Evolutionary conservation across 2,329 filamentous ascomycete species (phyloP).

Genomic region (Alternaria sp.): DNA sequence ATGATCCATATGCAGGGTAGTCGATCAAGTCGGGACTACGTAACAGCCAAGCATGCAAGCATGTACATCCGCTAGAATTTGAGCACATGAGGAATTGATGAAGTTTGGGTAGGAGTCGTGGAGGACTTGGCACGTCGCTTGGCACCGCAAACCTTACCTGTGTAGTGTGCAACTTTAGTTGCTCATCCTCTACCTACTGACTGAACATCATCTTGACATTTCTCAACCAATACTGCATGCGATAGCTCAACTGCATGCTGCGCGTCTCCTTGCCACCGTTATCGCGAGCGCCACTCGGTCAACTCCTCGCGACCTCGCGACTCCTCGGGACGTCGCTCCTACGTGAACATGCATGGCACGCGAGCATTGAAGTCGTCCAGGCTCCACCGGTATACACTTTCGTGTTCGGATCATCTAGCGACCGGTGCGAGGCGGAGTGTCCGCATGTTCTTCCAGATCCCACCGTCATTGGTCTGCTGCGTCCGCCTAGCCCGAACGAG

Average conservation of each 20-base stretch:
- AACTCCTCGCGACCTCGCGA: not conserved
- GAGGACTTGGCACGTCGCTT: conserved; percentile 8
- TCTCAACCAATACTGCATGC: not conserved
- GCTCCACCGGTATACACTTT: not conserved
- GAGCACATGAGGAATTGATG: conserved; percentile 8
- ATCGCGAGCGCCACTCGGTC: not conserved
- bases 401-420: not conserved
- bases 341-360: not conserved
- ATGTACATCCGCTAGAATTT: conserved; percentile 6
- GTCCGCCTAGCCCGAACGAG: conserved; percentile 28
- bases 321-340: conserved; percentile 9
- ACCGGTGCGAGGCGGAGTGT: conserved; percentile 10
- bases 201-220: not conserved
- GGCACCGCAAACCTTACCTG: not conserved
- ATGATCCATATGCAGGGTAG: conserved; percentile 21
- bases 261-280: not conserved
- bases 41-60: conserved; percentile 13
- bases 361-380: conserved; percentile 1
- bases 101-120: conserved; percentile 12
- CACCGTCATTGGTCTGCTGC: conserved; percentile 27
- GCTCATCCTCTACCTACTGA: conserved; percentile 1
- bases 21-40: not conserved
- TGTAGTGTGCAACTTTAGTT: not conserved
- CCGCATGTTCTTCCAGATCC: conserved; percentile 11
- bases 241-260: not conserved